Evolutionary conservation across 1,139 yeast species (phyloP).

Genomic region (Geotrichum australiense): DNA sequence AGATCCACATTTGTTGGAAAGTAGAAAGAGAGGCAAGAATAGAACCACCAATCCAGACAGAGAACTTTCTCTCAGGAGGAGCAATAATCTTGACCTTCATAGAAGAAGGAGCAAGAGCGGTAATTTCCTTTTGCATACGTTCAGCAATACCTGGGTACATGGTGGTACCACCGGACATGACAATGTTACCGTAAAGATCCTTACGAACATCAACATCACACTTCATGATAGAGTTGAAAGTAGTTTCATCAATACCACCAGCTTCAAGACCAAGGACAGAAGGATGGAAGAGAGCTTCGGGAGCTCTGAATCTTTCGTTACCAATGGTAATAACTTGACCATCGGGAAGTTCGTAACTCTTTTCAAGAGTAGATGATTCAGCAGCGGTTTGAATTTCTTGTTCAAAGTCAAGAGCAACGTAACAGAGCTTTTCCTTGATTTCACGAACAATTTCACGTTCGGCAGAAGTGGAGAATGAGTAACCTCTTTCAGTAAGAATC

Average conservation of each 20-base stretch:
- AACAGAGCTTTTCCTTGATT: conserved; percentile 98
- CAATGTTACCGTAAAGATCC: conserved; percentile 98
- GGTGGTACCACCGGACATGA: conserved; percentile 99
- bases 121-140: conserved; percentile 99
- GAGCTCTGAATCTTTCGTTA: conserved; percentile 99
- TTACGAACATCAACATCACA: conserved; percentile 99
- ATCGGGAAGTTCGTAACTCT: conserved; percentile 98
- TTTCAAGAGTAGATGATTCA: conserved; percentile 96
- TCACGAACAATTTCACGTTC: conserved; percentile 99
- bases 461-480: conserved; percentile 97
- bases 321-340: conserved; percentile 99
- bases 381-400: conserved; percentile 99
- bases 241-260: conserved; percentile 99
- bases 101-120: conserved; percentile 98
- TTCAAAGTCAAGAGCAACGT: conserved; percentile 93
- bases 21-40: conserved; percentile 97
- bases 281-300: conserved; percentile 99
- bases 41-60: conserved; percentile 99
- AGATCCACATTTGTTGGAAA: conserved; percentile 99
- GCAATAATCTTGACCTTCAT: conserved; percentile 99
- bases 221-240: conserved; percentile 98
- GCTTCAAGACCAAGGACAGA: conserved; percentile 96
- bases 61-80: conserved; percentile 99
- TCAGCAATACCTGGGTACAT: conserved; percentile 99
- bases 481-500: conserved; percentile 97